These are phyloP conservation scores for Trichoderma polysporum DNA, from an alignment of 2,329 filamentous ascomycete species.

Conservation along the genomic window DNA sequence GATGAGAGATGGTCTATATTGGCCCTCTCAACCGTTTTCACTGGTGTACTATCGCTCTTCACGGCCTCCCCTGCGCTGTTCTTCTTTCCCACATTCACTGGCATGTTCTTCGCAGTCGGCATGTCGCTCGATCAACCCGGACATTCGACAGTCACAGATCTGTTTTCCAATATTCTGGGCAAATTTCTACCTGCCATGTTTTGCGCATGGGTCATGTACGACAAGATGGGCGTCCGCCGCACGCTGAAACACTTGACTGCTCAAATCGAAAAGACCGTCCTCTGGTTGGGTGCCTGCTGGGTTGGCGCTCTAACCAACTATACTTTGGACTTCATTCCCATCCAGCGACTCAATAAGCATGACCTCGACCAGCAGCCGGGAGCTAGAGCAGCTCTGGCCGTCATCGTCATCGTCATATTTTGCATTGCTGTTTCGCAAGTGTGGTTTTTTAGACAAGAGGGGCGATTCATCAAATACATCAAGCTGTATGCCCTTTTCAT, in stretches of 20 bases:
- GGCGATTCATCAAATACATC: conserved; percentile 73
- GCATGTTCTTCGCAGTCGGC: conserved; percentile 85
- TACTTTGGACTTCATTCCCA: conserved; percentile 91
- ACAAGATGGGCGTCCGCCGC: conserved; percentile 73
- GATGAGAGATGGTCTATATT: conserved; percentile 86
- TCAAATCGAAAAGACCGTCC: conserved; percentile 83
- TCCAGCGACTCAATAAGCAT: conserved; percentile 85
- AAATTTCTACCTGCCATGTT: conserved; percentile 87
- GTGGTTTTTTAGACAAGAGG: conserved; percentile 84
- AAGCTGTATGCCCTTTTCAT: conserved; percentile 72
- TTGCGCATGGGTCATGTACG: conserved; percentile 82
- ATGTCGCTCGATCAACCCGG: conserved; percentile 84
- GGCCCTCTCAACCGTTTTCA: conserved; percentile 77
- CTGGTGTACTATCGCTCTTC: conserved; percentile 75
- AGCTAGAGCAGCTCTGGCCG: conserved; percentile 75
- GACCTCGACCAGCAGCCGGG: conserved; percentile 89
- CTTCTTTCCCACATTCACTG: conserved; percentile 79
- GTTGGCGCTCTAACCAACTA: conserved; percentile 91
- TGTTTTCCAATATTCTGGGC: conserved; percentile 76
- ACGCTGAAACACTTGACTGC: conserved; percentile 71
- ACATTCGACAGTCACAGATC: conserved; percentile 62
- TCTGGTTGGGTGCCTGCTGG: conserved; percentile 91
- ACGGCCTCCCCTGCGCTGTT: conserved; percentile 76
- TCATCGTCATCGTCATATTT: conserved; percentile 71
- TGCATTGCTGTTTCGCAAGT: conserved; percentile 71